Conservation (phyloP, 2,329 filamentous ascomycete genomes). For the Fusarium nelsonii region DNA sequence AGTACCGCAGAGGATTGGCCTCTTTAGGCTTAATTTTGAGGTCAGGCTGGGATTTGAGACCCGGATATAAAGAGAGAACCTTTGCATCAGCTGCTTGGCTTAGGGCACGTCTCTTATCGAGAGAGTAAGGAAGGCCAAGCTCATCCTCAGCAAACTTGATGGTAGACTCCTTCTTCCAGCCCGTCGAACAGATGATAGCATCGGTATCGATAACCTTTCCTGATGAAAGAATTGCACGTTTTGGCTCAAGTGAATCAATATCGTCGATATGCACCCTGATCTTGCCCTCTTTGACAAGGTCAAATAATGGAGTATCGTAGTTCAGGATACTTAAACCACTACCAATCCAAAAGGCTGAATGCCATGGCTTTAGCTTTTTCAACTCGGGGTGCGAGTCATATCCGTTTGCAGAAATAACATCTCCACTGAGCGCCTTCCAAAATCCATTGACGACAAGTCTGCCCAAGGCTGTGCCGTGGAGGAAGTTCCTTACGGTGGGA, state of each 20-base stretch:
- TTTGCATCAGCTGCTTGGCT: conserved; percentile 33
- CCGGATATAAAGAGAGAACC: conserved; percentile 36
- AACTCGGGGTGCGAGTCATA: conserved; percentile 59
- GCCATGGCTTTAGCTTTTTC: conserved; percentile 57
- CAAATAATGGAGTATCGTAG: conserved; percentile 63
- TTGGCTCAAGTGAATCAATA: conserved; percentile 55
- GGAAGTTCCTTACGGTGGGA: conserved; percentile 58
- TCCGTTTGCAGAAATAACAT: conserved; percentile 60
- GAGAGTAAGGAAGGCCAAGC: conserved; percentile 35
- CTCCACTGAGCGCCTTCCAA: conserved; percentile 62
- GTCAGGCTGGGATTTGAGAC: conserved; percentile 41
- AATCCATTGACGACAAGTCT: conserved; percentile 61
- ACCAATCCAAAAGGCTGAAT: conserved; percentile 61
- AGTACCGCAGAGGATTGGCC: conserved; percentile 42
- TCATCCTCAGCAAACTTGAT: conserved; percentile 55
- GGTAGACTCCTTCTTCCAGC: conserved; percentile 61
- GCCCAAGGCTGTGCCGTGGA: conserved; percentile 65
- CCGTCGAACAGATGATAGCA: conserved; percentile 64
- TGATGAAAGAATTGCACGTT: conserved; percentile 57
- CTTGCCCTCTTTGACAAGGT: conserved; percentile 61
- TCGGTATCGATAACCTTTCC: conserved; percentile 58
- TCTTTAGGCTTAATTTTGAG: conserved; percentile 37
- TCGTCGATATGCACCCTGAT: conserved; percentile 63
- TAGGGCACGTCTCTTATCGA: conserved; percentile 12
- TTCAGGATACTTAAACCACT: conserved; percentile 66